Conservation (phyloP, 1,139 yeast genomes). For the Hemisphaericaspora xylanilytica region DNA sequence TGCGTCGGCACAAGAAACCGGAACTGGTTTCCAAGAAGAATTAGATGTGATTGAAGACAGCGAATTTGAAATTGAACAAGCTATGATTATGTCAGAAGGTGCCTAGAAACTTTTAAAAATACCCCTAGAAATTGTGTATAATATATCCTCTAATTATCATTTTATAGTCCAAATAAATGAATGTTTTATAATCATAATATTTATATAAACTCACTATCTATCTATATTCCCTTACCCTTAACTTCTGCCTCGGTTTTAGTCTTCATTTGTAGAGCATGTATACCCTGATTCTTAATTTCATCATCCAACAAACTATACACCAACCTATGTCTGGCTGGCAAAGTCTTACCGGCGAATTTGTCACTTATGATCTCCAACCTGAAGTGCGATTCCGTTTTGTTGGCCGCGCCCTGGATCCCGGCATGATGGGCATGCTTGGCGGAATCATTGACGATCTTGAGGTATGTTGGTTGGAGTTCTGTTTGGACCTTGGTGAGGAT, state of each 20-base stretch:
- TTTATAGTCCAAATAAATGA: background rate
- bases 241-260: constrained; percentile 74
- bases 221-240: constrained; percentile 26
- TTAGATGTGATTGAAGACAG: constrained; percentile 11
- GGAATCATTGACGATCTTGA: constrained; percentile 76
- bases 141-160: background rate
- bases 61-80: constrained; percentile 1
- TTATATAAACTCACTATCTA: background rate
- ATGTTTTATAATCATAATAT: constrained; percentile 2
- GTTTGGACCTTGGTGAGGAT: constrained; percentile 38
- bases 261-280: constrained; percentile 87
- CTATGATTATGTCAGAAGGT: constrained; percentile 6
- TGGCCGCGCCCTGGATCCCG: constrained; percentile 72
- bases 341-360: constrained; percentile 59
- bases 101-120: background rate
- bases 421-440: constrained; percentile 87
- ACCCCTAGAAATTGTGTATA: background rate
- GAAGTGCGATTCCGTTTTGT: constrained; percentile 84
- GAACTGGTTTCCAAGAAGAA: constrained; percentile 12
- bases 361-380: constrained; percentile 69
- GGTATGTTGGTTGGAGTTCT: constrained; percentile 48
- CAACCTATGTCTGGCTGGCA: constrained; percentile 78
- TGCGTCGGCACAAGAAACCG: constrained; percentile 50
- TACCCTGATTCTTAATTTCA: constrained; percentile 67
- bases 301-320: constrained; percentile 69